Percentiles rank a stretch among this genome's conserved stretches.
phyloP scores from a whole-genome alignment of 805 yeast species.

The Priceomyces castillae region DNA sequence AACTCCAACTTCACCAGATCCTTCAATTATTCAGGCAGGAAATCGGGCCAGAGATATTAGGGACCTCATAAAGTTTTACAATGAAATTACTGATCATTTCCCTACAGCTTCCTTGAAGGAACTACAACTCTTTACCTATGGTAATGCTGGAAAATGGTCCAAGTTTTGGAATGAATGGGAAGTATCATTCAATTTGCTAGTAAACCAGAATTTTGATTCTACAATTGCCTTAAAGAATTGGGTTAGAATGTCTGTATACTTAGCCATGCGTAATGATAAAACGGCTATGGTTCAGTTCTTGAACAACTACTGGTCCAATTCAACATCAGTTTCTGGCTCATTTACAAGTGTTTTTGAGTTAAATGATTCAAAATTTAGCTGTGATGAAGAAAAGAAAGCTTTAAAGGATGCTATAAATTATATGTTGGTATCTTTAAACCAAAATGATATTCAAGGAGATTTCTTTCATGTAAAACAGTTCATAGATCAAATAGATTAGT shows the following conservation, averaged over 20 bases:
- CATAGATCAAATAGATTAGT: conserved; percentile 8
- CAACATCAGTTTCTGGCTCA: conserved; percentile 21
- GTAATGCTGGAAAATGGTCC: conserved; percentile 38
- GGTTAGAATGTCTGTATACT: conserved; percentile 34
- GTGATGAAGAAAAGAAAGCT: conserved; percentile 20
- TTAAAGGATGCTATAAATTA: conserved; percentile 20
- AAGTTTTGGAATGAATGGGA: conserved; percentile 42
- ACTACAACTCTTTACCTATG: conserved; percentile 34
- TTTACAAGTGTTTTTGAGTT: conserved; percentile 21
- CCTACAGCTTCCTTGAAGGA: conserved; percentile 27
- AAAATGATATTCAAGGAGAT: conserved; percentile 3
- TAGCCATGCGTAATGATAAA: conserved; percentile 26
- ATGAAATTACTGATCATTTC: conserved; percentile 8
- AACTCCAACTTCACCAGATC: conserved; percentile 5
- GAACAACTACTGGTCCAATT: conserved; percentile 26
- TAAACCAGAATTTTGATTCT: conserved; percentile 1
- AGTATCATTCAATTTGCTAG: conserved; percentile 11
- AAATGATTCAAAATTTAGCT: conserved; percentile 15
- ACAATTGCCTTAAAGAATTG: conserved; percentile 15
- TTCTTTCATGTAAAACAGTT: conserved; percentile 10
- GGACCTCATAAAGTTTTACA: conserved; percentile 23
- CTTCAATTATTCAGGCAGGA: conserved; percentile 18
- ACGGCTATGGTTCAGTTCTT: conserved; percentile 27
- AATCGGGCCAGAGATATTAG: conserved; percentile 31
- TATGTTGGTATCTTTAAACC: conserved; percentile 16